A percentile compares a stretch with the other conserved stretches of the same genome.
phyloP scores from a whole-genome alignment of 2,329 filamentous ascomycete genomes.

The Paecilomyces sp. region DNA sequence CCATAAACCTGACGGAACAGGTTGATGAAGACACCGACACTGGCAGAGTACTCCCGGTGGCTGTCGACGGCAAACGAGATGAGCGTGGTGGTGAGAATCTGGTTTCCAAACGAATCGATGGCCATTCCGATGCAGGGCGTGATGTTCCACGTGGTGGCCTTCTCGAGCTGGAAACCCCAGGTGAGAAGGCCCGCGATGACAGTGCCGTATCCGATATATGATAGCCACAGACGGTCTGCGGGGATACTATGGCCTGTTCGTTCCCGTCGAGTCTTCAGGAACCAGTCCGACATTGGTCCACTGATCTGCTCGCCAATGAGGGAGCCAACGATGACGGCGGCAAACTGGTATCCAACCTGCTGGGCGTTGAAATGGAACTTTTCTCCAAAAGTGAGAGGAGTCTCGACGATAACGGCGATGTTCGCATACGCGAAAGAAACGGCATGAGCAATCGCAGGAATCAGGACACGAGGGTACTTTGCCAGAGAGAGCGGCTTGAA shows the following conservation, averaged over 20 bases:
- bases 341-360: slow-evolving; percentile 52
- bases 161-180: not conserved
- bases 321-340: slow-evolving; percentile 51
- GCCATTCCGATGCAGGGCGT: not conserved
- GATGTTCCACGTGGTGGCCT: not conserved
- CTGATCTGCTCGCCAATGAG: slow-evolving; percentile 54
- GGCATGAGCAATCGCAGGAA: slow-evolving; percentile 46
- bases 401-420: slow-evolving; percentile 50
- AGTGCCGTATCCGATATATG: not conserved
- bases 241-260: not conserved
- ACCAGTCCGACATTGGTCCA: slow-evolving; percentile 44
- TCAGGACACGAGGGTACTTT: slow-evolving; percentile 37
- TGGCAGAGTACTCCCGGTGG: not conserved
- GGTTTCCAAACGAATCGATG: not conserved
- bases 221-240: not conserved
- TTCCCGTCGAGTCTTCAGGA: slow-evolving; percentile 39
- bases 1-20: not conserved
- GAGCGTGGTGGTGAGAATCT: not conserved
- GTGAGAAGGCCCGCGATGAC: not conserved
- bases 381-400: slow-evolving; percentile 49
- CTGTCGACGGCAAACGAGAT: not conserved
- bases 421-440: slow-evolving; percentile 50
- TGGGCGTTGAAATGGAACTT: slow-evolving; percentile 51
- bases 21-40: not conserved
- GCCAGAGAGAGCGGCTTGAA: slow-evolving; percentile 41